A percentile compares a stretch with the other conserved stretches of the same genome.
Evolutionary conservation across 140 eudicot genomes (phyloP).

Genomic region (Erigeron philadelphicus): DNA sequence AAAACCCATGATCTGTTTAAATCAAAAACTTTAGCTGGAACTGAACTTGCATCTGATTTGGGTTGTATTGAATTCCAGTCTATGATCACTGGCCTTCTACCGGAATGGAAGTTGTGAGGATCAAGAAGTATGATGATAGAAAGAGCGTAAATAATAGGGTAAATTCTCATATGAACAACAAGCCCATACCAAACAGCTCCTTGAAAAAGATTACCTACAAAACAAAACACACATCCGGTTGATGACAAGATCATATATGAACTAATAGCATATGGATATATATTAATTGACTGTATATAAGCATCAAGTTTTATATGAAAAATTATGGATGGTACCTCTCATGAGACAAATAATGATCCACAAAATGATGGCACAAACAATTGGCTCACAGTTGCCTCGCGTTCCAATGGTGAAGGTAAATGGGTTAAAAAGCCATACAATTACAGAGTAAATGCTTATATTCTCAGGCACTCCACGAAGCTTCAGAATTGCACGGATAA

Average conservation of each 20-base stretch:
- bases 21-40: constrained; percentile 16
- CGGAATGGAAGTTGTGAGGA: constrained; percentile 48
- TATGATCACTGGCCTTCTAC: constrained; percentile 52
- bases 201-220: constrained; percentile 55
- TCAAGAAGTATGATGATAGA: constrained; percentile 65
- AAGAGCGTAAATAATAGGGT: constrained; percentile 90
- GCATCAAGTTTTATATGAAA: not conserved
- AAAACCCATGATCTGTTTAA: constrained; percentile 23
- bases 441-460: constrained; percentile 49
- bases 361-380: constrained; percentile 82
- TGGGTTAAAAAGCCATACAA: constrained; percentile 94
- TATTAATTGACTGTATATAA: not conserved
- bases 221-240: not conserved
- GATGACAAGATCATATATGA: not conserved
- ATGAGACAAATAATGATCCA: constrained; percentile 87
- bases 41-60: constrained; percentile 24
- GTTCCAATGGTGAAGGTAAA: constrained; percentile 99
- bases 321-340: constrained; percentile 53
- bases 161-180: constrained; percentile 89
- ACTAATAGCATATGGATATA: not conserved
- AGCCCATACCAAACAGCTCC: constrained; percentile 97
- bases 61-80: constrained; percentile 45
- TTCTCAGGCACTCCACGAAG: constrained; percentile 87
- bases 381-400: constrained; percentile 97
- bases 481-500: constrained; percentile 76